phyloP scores from a whole-genome alignment of 345 rosid genomes.

The Populus alba region DNA sequence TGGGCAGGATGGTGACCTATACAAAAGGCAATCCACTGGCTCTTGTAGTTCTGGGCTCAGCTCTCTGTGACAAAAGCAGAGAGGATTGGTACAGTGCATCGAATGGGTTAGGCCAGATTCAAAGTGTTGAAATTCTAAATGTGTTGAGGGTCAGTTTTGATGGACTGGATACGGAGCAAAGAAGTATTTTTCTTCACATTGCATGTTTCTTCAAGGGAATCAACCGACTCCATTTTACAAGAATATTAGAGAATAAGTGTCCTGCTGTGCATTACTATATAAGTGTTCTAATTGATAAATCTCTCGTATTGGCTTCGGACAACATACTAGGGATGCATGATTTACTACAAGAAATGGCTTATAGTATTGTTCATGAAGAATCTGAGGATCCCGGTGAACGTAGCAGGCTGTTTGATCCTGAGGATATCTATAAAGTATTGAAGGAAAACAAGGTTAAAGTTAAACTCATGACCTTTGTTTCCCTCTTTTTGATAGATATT shows the following conservation, averaged over 20 bases:
- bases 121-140: too few species aligned
- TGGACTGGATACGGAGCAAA: constrained; percentile 1
- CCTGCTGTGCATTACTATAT: background rate
- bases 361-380: constrained; percentile 1
- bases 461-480: too few species aligned
- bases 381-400: background rate
- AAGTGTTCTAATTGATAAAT: background rate
- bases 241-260: background rate
- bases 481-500: too few species aligned
- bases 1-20: background rate
- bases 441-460: background rate
- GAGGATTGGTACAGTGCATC: constrained; percentile 5
- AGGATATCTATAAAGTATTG: background rate
- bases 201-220: constrained; percentile 13
- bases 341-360: background rate
- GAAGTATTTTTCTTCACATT: constrained; percentile 3
- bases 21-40: background rate
- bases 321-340: background rate
- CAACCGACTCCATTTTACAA: background rate
- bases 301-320: background rate
- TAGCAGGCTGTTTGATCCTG: constrained; percentile 2
- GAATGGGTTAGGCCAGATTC: background rate
- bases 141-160: constrained; percentile 1
- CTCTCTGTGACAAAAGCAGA: background rate
- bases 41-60: background rate